Conservation (phyloP, 1,139 yeast species). For the Candida buenavistaensis region DNA sequence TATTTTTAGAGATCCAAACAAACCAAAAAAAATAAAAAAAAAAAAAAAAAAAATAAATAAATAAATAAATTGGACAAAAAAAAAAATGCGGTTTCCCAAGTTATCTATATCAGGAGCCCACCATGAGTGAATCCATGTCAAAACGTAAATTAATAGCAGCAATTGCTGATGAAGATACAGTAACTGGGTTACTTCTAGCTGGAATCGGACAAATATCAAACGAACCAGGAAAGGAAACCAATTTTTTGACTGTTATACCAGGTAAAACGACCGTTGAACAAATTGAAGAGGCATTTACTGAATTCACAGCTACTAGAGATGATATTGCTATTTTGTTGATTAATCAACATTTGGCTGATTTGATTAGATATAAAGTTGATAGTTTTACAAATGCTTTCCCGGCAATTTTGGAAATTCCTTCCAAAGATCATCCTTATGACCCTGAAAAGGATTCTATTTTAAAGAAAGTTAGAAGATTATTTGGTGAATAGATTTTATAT, state of each 20-base stretch:
- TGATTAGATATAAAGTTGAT: constrained; percentile 81
- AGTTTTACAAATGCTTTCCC: constrained; percentile 90
- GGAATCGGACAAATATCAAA: constrained; percentile 89
- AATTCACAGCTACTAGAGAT: constrained; percentile 71
- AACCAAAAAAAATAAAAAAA: neutral
- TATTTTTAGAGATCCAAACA: neutral
- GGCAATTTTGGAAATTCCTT: constrained; percentile 93
- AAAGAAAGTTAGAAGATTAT: constrained; percentile 89
- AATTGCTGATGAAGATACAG: constrained; percentile 96
- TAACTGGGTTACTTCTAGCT: constrained; percentile 92
- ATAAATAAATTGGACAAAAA: neutral
- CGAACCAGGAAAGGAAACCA: constrained; percentile 67
- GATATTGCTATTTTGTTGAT: constrained; percentile 92
- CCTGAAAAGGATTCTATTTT: constrained; percentile 97
- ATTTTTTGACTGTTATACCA: constrained; percentile 78
- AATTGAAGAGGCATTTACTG: constrained; percentile 72
- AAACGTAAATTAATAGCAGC: constrained; percentile 85
- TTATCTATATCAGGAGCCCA: no score
- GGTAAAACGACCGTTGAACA: constrained; percentile 77
- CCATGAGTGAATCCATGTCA: constrained; percentile 41
- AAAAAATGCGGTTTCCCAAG: neutral
- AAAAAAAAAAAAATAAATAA: constrained; percentile 2
- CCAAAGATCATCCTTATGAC: constrained; percentile 97
- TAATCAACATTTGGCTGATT: constrained; percentile 94
- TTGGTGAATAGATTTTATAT: constrained; percentile 65